Evolutionary conservation across 306 rosid genomes (phyloP).

Genomic region (Arachis stenosperma): DNA sequence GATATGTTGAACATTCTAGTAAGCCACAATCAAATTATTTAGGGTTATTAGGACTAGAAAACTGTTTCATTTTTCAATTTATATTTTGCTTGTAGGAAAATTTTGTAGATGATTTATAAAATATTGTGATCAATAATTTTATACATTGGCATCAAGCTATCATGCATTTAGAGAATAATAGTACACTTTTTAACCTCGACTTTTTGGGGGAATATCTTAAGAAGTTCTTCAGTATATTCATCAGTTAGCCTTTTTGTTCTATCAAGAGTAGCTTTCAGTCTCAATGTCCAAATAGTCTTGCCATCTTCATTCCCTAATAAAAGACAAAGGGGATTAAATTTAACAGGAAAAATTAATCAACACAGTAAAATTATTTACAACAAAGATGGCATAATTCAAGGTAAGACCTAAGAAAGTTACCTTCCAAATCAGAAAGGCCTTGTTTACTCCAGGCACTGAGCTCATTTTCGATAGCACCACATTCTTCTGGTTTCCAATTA

Average conservation of each 20-base stretch:
- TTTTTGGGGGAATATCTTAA: conserved; percentile 88
- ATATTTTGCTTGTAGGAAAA: neutral
- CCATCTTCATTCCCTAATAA: conserved; percentile 95
- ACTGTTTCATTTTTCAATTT: conserved; percentile 10
- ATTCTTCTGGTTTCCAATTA: conserved; percentile 90
- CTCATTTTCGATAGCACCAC: conserved; percentile 86
- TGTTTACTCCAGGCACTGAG: conserved; percentile 82
- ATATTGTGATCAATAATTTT: neutral
- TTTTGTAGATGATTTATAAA: neutral
- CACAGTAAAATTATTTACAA: conserved; percentile 15
- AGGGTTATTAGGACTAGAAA: conserved; percentile 17
- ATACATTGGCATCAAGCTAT: conserved; percentile 17
- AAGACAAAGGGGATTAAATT: conserved; percentile 26
- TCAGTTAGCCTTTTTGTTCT: conserved; percentile 94
- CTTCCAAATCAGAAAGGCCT: conserved; percentile 87
- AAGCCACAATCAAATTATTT: conserved; percentile 26
- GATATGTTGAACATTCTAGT: conserved; percentile 23
- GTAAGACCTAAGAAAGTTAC: conserved; percentile 42
- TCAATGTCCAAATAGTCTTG: conserved; percentile 79
- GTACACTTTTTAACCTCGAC: conserved; percentile 69
- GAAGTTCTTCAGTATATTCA: conserved; percentile 94
- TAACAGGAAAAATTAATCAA: conserved; percentile 29
- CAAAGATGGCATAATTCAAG: conserved; percentile 12
- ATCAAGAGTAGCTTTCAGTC: conserved; percentile 95
- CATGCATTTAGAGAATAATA: conserved; percentile 31